Conservation (phyloP, 306 rosid species). For the Pyrus communis region DNA sequence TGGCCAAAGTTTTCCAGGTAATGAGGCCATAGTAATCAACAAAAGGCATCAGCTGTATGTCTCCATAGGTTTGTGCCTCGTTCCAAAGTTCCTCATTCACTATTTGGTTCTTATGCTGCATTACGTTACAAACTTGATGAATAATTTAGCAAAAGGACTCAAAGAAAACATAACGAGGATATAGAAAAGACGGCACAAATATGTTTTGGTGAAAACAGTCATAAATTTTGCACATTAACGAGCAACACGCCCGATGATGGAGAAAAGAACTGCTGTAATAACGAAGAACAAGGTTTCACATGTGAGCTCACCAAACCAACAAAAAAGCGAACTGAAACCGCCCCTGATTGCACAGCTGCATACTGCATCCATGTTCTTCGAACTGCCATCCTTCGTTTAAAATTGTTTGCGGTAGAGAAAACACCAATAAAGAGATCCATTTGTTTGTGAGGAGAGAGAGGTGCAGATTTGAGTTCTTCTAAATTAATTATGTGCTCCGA, state of each 20-base stretch:
- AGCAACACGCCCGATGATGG: neutral
- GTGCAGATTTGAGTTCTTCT: conserved; percentile 58
- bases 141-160: conserved; percentile 6
- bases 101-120: conserved; percentile 90
- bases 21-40: conserved; percentile 94
- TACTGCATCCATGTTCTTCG: conserved; percentile 99
- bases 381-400: conserved; percentile 91
- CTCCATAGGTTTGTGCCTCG: conserved; percentile 87
- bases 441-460: conserved; percentile 38
- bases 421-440: conserved; percentile 86
- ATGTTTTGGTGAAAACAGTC: neutral
- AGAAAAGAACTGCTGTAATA: conserved; percentile 3
- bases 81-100: conserved; percentile 95
- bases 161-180: neutral
- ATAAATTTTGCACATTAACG: neutral
- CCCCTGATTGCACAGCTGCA: conserved; percentile 57
- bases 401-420: conserved; percentile 97
- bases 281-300: conserved; percentile 7
- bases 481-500: conserved; percentile 76
- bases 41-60: conserved; percentile 95
- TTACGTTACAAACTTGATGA: conserved; percentile 23
- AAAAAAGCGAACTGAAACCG: conserved; percentile 80
- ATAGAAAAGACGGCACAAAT: neutral
- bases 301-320: conserved; percentile 88
- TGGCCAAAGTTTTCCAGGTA: conserved; percentile 96